Evolutionary conservation across 257 asterid genomes (phyloP), one percentile per base, ranked within the genome.

Genomic region (Cruciata laevipes): DNA sequence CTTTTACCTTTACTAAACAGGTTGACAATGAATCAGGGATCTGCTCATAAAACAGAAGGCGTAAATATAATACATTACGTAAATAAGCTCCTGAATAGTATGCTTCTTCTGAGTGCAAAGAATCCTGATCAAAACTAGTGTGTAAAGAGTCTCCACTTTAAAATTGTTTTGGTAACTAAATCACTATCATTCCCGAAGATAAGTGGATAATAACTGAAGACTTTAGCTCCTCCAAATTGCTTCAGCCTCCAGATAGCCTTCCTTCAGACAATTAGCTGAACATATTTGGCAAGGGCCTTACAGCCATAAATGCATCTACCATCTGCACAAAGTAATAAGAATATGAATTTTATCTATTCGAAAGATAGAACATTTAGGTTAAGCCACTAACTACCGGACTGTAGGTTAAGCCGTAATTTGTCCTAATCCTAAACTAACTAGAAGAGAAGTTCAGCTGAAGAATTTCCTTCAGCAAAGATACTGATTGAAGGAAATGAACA

Each of bases 271-370:
- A 18, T 18, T 73, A 87, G 71, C 78, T 77, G 78, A 88, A 90
- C 97, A 88, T 90, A 75, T 83, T 82, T 0, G 97, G 97, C 78
- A 90, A 91, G 23, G 87, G 92, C 16, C 96, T 78, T 6, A 86
- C 95, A 0, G 95, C 92, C 97, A 90, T 90, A 80, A 90, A 90
- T 32, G 92, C 92, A 52, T 88, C 97, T 3, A 90, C 97, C 95
- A 90, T 86, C 97, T 90, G 81, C 82, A 72, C 21, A 38, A 63
- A 73, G 31, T n/a, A 65, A 55, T 25, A 73, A 59, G n/a, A 61
- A 30, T 9, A 49, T n/a, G 13, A 66, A 31, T 40, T 72, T 30
- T 60, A 9, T 31, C 32, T 30, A 30, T 31, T 59, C 51, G 1
- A 14, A 14, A 30, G 11, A 60, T 7, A 59, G 10, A 25, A 27